A percentile compares a stretch with the other conserved stretches of the same genome.
These are phyloP conservation scores for Tillandsia leiboldiana DNA, from an alignment of 176 grass and related monocot species.

Conservation along the genomic window DNA sequence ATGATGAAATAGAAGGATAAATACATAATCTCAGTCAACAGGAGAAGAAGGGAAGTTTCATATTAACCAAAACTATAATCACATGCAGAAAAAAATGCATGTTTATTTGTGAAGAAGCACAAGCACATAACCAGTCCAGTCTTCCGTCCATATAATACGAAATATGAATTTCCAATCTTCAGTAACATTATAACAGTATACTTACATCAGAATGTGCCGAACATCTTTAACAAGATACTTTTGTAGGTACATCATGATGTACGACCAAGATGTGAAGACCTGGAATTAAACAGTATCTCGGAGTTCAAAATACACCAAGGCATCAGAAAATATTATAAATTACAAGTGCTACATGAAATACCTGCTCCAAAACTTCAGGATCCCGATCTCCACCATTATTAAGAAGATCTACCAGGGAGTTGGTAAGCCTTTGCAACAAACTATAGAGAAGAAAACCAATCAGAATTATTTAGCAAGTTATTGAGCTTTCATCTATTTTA, in stretches of 20 bases:
- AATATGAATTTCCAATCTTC: neutral
- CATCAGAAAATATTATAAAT: slow-evolving; percentile 20
- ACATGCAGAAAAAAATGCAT: neutral
- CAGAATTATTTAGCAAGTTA: neutral
- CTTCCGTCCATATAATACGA: neutral
- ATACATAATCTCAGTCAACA: neutral
- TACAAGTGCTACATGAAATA: slow-evolving; percentile 21
- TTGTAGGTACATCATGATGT: slow-evolving; percentile 94
- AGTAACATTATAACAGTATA: slow-evolving; percentile 3
- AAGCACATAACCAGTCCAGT: no score
- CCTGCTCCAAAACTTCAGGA: slow-evolving; percentile 87
- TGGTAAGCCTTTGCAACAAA: slow-evolving; percentile 49
- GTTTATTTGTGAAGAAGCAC: neutral
- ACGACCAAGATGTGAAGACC: slow-evolving; percentile 96
- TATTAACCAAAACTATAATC: neutral
- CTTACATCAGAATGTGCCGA: slow-evolving; percentile 69
- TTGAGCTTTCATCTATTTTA: no score
- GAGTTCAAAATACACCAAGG: slow-evolving; percentile 5
- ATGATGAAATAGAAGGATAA: slow-evolving; percentile 3
- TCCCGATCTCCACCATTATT: slow-evolving; percentile 64
- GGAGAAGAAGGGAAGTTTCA: neutral
- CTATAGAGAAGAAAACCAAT: slow-evolving; percentile 22
- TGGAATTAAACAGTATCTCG: slow-evolving; percentile 30
- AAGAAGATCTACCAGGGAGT: slow-evolving; percentile 55
- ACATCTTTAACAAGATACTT: slow-evolving; percentile 92